phyloP scores from a whole-genome alignment of 192 early-diverging fungal genomes.

The Linnemannia zychae region DNA sequence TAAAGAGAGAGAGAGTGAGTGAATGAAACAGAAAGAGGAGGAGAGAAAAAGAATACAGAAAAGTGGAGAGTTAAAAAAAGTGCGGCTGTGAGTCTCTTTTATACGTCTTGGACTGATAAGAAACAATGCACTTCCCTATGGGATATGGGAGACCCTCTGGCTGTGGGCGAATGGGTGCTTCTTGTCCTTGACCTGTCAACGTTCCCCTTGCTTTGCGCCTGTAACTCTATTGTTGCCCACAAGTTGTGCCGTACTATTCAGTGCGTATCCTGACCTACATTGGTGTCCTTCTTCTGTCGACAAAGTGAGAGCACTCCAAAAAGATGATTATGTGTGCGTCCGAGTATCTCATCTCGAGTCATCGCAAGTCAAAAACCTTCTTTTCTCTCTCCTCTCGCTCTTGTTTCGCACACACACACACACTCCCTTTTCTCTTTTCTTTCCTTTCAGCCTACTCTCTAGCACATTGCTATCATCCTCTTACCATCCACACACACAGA shows the following conservation, averaged over 20 bases:
- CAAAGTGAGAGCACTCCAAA: background rate
- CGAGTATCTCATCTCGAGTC: constrained; percentile 15
- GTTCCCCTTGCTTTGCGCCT: background rate
- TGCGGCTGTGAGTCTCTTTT: background rate
- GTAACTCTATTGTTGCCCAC: background rate
- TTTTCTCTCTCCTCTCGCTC: background rate
- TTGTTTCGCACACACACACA: too few relatives aligned
- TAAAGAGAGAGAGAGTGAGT: background rate
- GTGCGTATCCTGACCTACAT: background rate
- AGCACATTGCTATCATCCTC: too few relatives aligned
- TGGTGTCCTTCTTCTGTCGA: background rate
- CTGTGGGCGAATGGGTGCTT: background rate
- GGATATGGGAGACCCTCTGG: background rate
- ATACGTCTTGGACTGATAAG: background rate
- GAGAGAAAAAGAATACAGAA: background rate
- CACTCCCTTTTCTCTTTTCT: too few relatives aligned
- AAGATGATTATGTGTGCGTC: background rate
- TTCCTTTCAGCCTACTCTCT: too few relatives aligned
- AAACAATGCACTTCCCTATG: too few relatives aligned
- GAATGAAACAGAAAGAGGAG: background rate
- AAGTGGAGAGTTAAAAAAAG: background rate
- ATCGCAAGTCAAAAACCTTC: constrained; percentile 16
- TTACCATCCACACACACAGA: too few relatives aligned
- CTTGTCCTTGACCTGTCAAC: background rate
- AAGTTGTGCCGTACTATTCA: background rate